phyloP scores from a whole-genome alignment of 441 rosid species.

The Adansonia madagascariensis region DNA sequence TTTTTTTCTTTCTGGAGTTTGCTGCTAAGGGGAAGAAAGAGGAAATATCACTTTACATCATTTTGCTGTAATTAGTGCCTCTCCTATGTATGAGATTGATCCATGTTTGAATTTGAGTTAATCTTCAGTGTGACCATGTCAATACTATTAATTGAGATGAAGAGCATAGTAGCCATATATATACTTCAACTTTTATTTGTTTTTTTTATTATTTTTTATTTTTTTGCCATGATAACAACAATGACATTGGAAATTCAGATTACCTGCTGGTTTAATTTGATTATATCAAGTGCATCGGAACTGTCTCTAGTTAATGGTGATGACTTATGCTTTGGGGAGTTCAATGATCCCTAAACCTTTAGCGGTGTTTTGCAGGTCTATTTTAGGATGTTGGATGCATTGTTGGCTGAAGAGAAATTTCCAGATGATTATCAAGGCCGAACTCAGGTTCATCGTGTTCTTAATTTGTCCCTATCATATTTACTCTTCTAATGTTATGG shows the following conservation, averaged over 20 bases:
- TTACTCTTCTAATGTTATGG: conserved; percentile 18
- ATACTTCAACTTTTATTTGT: not conserved
- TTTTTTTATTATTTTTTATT: not conserved
- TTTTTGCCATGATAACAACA: not conserved
- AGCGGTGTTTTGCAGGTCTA: conserved; percentile 55
- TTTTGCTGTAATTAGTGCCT: conserved; percentile 2
- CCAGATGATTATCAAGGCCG: conserved; percentile 67
- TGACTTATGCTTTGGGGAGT: not conserved
- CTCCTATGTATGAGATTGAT: not conserved
- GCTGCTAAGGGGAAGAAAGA: not conserved
- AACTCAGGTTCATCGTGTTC: conserved; percentile 64
- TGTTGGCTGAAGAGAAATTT: conserved; percentile 76
- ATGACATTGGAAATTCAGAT: not conserved
- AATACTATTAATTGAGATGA: not conserved
- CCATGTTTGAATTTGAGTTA: conserved; percentile 2
- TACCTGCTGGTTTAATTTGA: conserved; percentile 1
- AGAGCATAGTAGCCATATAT: not conserved
- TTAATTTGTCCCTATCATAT: conserved; percentile 22
- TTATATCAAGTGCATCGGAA: not conserved
- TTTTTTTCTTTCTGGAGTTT: not conserved
- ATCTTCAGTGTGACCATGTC: not conserved
- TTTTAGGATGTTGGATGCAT: conserved; percentile 80
- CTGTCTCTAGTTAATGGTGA: not conserved
- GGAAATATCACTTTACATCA: not conserved
- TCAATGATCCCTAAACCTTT: conserved; percentile 22